These are phyloP conservation scores for Alternaria panax DNA, from an alignment of 2,329 filamentous ascomycete genomes.

Conservation along the genomic window DNA sequence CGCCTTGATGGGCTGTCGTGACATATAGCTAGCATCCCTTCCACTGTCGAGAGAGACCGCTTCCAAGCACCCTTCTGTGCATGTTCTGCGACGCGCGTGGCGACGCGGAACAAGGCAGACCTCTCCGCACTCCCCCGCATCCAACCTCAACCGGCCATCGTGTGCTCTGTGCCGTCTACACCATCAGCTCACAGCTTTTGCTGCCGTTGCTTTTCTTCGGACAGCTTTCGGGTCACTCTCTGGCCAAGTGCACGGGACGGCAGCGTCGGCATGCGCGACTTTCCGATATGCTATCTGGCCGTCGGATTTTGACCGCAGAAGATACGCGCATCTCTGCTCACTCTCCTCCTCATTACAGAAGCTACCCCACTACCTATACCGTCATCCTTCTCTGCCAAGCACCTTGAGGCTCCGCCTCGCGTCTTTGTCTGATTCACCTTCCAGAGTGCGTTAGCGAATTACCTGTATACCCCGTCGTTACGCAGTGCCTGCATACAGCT, in stretches of 20 bases:
- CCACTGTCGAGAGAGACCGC: too few species aligned
- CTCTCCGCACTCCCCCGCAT: conserved; percentile 14
- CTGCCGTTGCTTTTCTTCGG: conserved; percentile 1
- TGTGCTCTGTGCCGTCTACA: conserved; percentile 9
- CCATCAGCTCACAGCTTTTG: background rate
- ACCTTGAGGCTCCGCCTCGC: conserved; percentile 23
- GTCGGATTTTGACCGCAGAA: background rate
- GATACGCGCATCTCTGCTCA: conserved; percentile 1
- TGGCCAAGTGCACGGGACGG: background rate
- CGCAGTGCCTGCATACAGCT: conserved; percentile 23
- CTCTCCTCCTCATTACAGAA: conserved; percentile 2
- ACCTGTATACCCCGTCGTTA: conserved; percentile 16
- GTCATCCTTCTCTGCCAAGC: conserved; percentile 41
- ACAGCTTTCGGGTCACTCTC: background rate
- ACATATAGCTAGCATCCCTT: background rate
- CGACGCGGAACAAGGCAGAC: background rate
- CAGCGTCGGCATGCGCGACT: background rate
- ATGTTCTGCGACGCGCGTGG: background rate
- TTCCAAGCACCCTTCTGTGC: background rate
- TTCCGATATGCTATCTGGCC: conserved; percentile 1
- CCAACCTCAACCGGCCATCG: conserved; percentile 7
- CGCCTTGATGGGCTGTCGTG: background rate
- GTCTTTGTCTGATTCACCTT: conserved; percentile 36
- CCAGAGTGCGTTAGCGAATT: conserved; percentile 38
- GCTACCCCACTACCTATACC: conserved; percentile 17